A percentile compares a stretch with the other conserved stretches of the same genome.
Conservation (phyloP, 2,329 filamentous ascomycete genomes). For the Talaromyces islandicus region DNA sequence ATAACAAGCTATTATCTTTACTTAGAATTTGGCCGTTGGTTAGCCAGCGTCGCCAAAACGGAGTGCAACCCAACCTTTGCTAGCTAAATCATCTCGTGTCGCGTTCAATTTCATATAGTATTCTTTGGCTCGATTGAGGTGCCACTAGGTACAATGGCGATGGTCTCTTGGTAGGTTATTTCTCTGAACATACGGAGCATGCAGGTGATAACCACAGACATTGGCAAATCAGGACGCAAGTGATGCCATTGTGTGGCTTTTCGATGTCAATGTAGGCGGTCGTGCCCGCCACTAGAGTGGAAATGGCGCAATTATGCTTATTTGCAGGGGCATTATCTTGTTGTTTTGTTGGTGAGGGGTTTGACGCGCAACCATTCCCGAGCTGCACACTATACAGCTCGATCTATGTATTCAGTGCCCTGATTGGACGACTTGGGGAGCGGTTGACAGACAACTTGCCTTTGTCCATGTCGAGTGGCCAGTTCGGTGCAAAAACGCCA, state of each 20-base stretch:
- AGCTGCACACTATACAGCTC: background rate
- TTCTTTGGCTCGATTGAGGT: background rate
- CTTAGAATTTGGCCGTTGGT: background rate
- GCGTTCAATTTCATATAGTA: background rate
- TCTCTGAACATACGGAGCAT: background rate
- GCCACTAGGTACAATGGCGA: background rate
- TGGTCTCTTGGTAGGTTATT: background rate
- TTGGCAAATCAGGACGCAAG: background rate
- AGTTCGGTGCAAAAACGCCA: background rate
- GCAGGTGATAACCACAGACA: background rate
- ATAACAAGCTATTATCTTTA: background rate
- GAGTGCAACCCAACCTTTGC: background rate
- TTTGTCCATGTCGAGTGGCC: background rate
- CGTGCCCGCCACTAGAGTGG: background rate
- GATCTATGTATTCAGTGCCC: background rate
- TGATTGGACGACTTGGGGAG: background rate
- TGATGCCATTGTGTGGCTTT: background rate
- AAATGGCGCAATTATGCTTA: background rate
- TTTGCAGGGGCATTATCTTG: background rate
- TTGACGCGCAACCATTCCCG: background rate
- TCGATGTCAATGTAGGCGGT: background rate
- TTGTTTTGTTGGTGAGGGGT: background rate
- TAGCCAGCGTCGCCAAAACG: background rate
- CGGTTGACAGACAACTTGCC: background rate
- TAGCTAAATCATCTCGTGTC: background rate